Base-by-base conservation (phyloP, 2,329 filamentous ascomycete genomes). In the Phialophora verrucosa region DNA sequence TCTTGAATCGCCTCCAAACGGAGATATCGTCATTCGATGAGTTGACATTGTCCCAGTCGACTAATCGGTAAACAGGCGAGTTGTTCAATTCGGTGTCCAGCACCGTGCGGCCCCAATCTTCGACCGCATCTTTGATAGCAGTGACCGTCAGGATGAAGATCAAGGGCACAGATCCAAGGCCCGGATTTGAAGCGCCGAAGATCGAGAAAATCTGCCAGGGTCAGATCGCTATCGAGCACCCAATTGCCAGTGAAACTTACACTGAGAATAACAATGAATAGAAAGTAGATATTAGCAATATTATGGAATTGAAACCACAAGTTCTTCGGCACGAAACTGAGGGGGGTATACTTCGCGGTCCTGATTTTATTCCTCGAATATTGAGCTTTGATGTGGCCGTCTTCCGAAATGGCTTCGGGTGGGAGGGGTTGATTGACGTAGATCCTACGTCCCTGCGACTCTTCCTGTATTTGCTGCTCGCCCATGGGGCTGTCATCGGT, bases 231-330 rank as follows among this genome's bases (percentile, higher is more conserved):
- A 17, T 6, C 25, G 47, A 49, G 35, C 38, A 62, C 51, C 27
- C 38, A 59, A 35, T 63, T 50, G 31, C 38, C 58, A 25, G 64
- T 11, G 23, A 63, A 85, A 85, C 93, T 84, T 89, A 98, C 95
- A 75, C 90, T 89, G 67, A 99, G 86, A 76, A 99, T 96, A 76
- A 97, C 93, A 74, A 94, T 86, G 81, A 98, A 97, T 73, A 98
- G 84, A 85, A 99, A 99, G 81, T 98, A 99, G 62, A 98, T 90
- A 78, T 99, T 99, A 76, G 95, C 95, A 74, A 99, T 90, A 76
- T 98, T 98, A 80, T 99, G 94, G 76, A 99, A 98, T 79, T 99
- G 96, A 71, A 96, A 92, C 88, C 90, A 99, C 75, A 99, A 77
- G 79, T 99, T 98, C 82, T 98, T 98, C 14, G 95, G 95, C 31